Percentiles rank a stretch among this genome's conserved stretches.
Evolutionary conservation across 306 rosid species (phyloP).

Genomic region (Medicago lupulina): DNA sequence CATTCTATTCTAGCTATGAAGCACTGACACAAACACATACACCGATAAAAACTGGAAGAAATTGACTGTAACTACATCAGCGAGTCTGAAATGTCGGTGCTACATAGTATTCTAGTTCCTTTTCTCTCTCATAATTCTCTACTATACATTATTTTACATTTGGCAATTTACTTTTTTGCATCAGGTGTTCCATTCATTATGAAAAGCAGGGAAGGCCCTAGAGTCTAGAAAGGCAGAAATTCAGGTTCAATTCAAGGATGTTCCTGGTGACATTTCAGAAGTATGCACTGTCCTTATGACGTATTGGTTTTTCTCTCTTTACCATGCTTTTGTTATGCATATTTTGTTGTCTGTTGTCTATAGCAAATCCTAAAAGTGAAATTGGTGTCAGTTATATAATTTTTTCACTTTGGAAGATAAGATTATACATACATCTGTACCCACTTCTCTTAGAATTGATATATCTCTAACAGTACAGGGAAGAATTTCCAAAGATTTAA

Average conservation of each 20-base stretch:
- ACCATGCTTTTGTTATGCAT: slow-evolving; percentile 18
- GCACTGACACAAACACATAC: no score
- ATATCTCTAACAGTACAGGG: no score
- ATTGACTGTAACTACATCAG: not conserved
- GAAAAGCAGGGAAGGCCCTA: slow-evolving; percentile 95
- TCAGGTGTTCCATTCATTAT: slow-evolving; percentile 92
- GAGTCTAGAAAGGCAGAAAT: slow-evolving; percentile 90
- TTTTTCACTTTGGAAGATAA: not conserved
- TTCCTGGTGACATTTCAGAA: slow-evolving; percentile 93
- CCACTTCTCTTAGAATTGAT: no score
- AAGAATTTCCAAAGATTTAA: no score
- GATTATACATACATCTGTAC: no score
- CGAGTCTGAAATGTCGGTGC: not conserved
- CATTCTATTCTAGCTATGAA: not conserved
- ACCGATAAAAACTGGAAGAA: no score
- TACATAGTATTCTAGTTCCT: not conserved
- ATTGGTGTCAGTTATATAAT: not conserved
- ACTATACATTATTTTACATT: slow-evolving; percentile 16
- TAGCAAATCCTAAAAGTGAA: slow-evolving; percentile 25
- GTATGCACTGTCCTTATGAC: slow-evolving; percentile 57
- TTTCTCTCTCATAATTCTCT: not conserved
- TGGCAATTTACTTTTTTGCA: slow-evolving; percentile 20
- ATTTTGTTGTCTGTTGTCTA: not conserved
- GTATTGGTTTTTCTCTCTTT: slow-evolving; percentile 37
- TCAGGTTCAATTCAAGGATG: slow-evolving; percentile 96